A percentile compares a stretch with the other conserved stretches of the same genome.
Conservation (phyloP, 352 stramenopile genomes). For the Stephanocyclus meneghinianus region DNA sequence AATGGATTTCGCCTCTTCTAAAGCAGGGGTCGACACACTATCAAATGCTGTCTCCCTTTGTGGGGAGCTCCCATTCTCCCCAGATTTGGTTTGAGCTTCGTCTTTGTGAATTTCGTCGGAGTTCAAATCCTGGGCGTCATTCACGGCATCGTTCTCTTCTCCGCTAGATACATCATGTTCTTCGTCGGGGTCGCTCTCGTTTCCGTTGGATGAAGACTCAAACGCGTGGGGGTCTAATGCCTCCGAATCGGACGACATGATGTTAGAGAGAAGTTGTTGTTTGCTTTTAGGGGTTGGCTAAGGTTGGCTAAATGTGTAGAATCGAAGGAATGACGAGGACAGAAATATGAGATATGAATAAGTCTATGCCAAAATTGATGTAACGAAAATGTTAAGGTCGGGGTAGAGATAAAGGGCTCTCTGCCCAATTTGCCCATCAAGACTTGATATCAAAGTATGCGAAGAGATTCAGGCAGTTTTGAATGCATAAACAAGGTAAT, state of each 20-base stretch:
- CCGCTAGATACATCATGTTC: neutral
- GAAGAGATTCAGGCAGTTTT: too few species aligned
- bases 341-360: too few species aligned
- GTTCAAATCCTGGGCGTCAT: neutral
- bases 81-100: neutral
- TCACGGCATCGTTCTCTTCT: neutral
- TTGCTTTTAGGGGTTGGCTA: neutral
- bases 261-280: neutral
- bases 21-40: neutral
- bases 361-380: too few species aligned
- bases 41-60: conserved; percentile 7
- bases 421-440: too few species aligned
- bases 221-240: neutral
- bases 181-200: neutral
- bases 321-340: too few species aligned
- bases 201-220: conserved; percentile 5
- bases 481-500: too few species aligned
- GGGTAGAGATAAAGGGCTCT: too few species aligned
- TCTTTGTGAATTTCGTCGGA: neutral
- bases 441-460: too few species aligned
- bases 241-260: conserved; percentile 4
- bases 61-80: conserved; percentile 1
- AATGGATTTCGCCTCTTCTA: neutral
- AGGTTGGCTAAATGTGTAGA: too few species aligned
- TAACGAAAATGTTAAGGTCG: too few species aligned